Percentiles rank a stretch among this genome's conserved stretches.
phyloP scores from a whole-genome alignment of 139 green algal genomes.

The Eudorina sp. region DNA sequence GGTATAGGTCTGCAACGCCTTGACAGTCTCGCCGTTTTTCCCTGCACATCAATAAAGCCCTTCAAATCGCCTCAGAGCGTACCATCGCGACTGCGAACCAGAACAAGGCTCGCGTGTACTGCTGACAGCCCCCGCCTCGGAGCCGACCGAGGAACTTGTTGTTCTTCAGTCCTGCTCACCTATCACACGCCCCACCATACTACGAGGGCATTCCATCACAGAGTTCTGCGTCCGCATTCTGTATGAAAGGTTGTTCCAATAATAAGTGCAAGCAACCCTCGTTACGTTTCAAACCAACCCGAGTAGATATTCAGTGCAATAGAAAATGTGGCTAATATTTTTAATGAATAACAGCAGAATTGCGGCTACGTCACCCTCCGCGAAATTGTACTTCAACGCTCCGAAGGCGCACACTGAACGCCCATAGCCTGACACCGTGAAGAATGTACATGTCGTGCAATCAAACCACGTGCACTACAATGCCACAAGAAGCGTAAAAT shows the following conservation, averaged over 20 bases:
- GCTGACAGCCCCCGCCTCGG: not conserved
- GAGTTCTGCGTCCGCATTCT: slow-evolving; percentile 30
- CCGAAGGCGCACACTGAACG: not conserved
- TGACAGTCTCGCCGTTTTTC: slow-evolving; percentile 93
- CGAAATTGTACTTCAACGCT: slow-evolving; percentile 10
- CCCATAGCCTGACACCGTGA: too few species aligned
- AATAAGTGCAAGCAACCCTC: not conserved
- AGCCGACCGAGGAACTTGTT: not conserved
- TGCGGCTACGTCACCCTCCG: not conserved
- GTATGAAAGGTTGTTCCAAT: not conserved
- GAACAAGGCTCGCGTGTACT: slow-evolving; percentile 7
- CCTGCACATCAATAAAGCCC: slow-evolving; percentile 53
- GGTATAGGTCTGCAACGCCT: slow-evolving; percentile 87
- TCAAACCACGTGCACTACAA: too few species aligned
- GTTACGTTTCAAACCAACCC: slow-evolving; percentile 1
- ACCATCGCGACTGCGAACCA: not conserved
- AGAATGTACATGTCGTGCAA: too few species aligned
- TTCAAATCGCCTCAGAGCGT: not conserved
- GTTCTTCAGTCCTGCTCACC: not conserved
- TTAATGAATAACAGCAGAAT: not conserved
- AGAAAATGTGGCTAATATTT: not conserved
- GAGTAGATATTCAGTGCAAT: not conserved
- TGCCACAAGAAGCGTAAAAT: too few species aligned
- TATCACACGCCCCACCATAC: slow-evolving; percentile 92
- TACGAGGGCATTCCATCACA: slow-evolving; percentile 82